These are phyloP conservation scores for Botrytis cinerea DNA, from an alignment of 2,329 filamentous ascomycete genomes.

Conservation along the genomic window DNA sequence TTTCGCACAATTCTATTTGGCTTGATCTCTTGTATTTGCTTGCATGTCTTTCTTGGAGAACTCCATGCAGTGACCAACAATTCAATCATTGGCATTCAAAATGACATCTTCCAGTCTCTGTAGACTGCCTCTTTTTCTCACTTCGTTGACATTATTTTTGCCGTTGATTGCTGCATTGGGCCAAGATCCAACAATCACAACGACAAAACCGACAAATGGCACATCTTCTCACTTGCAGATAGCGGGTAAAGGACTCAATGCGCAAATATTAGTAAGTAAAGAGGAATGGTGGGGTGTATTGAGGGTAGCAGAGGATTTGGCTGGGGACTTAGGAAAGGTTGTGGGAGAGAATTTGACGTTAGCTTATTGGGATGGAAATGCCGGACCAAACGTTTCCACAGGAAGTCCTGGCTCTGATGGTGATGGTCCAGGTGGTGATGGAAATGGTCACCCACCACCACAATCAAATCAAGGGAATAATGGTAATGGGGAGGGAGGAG, in stretches of 20 bases:
- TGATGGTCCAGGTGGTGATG: neutral
- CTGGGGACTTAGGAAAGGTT: conserved; percentile 64
- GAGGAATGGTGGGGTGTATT: conserved; percentile 69
- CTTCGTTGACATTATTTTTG: neutral
- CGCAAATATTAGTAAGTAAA: conserved; percentile 57
- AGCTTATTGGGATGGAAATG: conserved; percentile 31
- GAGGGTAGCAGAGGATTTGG: conserved; percentile 66
- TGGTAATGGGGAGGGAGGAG: conserved; percentile 18
- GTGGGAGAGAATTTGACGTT: conserved; percentile 64
- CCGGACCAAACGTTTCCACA: conserved; percentile 19
- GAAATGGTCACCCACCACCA: neutral
- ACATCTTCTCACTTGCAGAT: conserved; percentile 31
- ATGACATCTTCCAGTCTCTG: conserved; percentile 2
- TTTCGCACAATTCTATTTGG: neutral
- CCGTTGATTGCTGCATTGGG: conserved; percentile 13
- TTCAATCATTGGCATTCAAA: neutral
- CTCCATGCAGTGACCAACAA: conserved; percentile 8
- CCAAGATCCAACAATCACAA: conserved; percentile 26
- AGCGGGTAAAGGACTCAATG: conserved; percentile 41
- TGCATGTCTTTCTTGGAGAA: neutral
- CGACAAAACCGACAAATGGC: conserved; percentile 41
- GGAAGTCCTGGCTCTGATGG: neutral
- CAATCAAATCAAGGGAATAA: neutral
- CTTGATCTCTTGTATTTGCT: neutral
- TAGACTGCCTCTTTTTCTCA: conserved; percentile 1